Percentiles rank a stretch among this genome's conserved stretches.
Conservation (phyloP, 2,329 filamentous ascomycete genomes). For the Sporothrix inflata region DNA sequence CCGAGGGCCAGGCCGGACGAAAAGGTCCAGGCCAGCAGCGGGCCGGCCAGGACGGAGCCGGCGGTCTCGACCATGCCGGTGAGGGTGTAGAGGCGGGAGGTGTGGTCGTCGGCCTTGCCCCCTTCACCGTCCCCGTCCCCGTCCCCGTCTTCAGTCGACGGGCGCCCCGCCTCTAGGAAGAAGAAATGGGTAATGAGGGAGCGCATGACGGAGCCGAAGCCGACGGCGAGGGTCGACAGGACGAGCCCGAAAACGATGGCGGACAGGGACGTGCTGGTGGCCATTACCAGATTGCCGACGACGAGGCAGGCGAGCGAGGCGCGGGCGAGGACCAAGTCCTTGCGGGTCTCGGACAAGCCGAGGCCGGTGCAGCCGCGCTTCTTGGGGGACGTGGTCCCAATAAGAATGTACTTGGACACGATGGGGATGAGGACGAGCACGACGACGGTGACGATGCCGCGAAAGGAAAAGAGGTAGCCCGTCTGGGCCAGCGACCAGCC, state of each 20-base stretch:
- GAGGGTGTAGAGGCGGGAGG: conserved; percentile 39
- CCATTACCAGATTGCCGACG: conserved; percentile 36
- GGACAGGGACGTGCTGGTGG: conserved; percentile 29
- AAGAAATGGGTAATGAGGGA: conserved; percentile 35
- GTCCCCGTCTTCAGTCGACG: too few species aligned
- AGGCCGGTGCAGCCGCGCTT: conserved; percentile 35
- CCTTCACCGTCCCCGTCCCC: too few species aligned
- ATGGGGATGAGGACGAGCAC: conserved; percentile 44
- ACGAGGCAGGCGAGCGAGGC: conserved; percentile 34
- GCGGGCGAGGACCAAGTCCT: conserved; percentile 38
- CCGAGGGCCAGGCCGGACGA: conserved; percentile 35
- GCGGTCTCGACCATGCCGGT: conserved; percentile 38
- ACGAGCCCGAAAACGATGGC: conserved; percentile 36
- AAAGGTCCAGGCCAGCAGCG: conserved; percentile 38
- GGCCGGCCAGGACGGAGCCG: conserved; percentile 36
- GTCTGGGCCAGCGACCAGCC: conserved; percentile 49
- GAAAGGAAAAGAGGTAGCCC: conserved; percentile 47
- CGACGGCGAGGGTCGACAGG: conserved; percentile 22
- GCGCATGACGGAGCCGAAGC: conserved; percentile 33
- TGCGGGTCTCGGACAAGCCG: conserved; percentile 35
- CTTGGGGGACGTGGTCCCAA: neutral
- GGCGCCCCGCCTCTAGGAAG: too few species aligned
- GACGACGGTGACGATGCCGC: conserved; percentile 46
- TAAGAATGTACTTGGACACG: neutral
- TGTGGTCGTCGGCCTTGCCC: too few species aligned